These are phyloP conservation scores for Aeminium ludgeri DNA, from an alignment of 495 filamentous ascomycete species.

Conservation along the genomic window DNA sequence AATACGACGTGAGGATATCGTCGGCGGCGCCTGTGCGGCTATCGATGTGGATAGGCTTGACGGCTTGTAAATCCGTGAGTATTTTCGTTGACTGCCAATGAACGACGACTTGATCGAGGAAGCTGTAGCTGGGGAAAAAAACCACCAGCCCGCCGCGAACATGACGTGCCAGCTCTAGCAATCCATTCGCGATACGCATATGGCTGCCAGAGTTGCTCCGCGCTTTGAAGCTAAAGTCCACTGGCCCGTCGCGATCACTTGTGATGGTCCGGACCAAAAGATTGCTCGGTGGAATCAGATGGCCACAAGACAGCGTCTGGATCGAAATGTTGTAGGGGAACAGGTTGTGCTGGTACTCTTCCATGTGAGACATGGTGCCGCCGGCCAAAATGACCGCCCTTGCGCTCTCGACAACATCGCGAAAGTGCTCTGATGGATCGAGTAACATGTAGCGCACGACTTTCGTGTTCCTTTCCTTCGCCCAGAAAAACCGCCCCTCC, in stretches of 20 bases:
- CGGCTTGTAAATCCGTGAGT: conserved; percentile 12
- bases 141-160: conserved; percentile 89
- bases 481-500: conserved; percentile 76
- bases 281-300: conserved; percentile 76
- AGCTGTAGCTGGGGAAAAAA: conserved; percentile 91
- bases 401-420: conserved; percentile 69
- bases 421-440: conserved; percentile 86
- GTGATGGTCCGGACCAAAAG: conserved; percentile 52
- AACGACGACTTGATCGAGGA: conserved; percentile 54
- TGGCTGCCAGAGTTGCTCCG: background rate
- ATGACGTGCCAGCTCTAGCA: conserved; percentile 13
- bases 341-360: conserved; percentile 69
- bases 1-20: conserved; percentile 55
- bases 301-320: conserved; percentile 74
- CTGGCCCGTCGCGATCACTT: conserved; percentile 2
- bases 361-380: conserved; percentile 96
- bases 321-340: conserved; percentile 65
- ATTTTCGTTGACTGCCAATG: conserved; percentile 45
- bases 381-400: conserved; percentile 82
- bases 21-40: conserved; percentile 29
- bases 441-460: conserved; percentile 74
- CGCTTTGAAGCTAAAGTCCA: conserved; percentile 13
- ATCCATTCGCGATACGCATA: conserved; percentile 2
- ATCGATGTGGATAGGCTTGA: conserved; percentile 26
- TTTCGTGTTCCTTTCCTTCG: conserved; percentile 38